Evolutionary conservation across 495 filamentous ascomycete species (phyloP).

Genomic region (Aspergillus biplanus): DNA sequence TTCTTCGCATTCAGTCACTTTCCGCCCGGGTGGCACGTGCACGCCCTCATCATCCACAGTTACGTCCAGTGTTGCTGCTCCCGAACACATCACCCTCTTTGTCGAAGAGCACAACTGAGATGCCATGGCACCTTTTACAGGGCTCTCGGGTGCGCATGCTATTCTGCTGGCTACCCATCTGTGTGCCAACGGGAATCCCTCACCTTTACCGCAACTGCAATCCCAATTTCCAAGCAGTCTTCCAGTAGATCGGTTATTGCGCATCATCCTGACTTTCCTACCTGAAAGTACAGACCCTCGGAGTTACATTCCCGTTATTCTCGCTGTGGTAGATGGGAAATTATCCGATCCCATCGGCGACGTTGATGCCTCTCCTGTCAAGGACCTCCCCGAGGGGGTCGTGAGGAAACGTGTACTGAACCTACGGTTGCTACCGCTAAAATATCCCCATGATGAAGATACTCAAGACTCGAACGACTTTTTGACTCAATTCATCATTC

Average conservation of each 20-base stretch:
- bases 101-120: conserved; percentile 5
- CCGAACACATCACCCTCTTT: conserved; percentile 27
- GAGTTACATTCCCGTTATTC: conserved; percentile 63
- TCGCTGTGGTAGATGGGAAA: conserved; percentile 53
- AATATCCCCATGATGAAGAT: conserved; percentile 49
- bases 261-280: conserved; percentile 83
- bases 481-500: conserved; percentile 72
- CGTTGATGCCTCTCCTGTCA: conserved; percentile 63
- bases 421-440: conserved; percentile 68
- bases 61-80: conserved; percentile 12
- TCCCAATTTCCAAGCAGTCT: conserved; percentile 61
- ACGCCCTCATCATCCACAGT: conserved; percentile 26
- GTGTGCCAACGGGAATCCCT: conserved; percentile 59
- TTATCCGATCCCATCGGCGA: conserved; percentile 32
- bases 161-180: conserved; percentile 52
- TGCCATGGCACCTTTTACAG: conserved; percentile 46
- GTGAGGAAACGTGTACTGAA: conserved; percentile 72
- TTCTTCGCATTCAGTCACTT: conserved; percentile 35
- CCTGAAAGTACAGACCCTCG: conserved; percentile 74
- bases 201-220: conserved; percentile 63
- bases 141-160: conserved; percentile 50
- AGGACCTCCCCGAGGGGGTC: conserved; percentile 63
- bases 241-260: conserved; percentile 68
- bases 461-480: conserved; percentile 53
- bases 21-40: conserved; percentile 47